These are phyloP conservation scores for Pseudocercospora fuligena DNA, from an alignment of 2,329 filamentous ascomycete genomes.

Conservation along the genomic window DNA sequence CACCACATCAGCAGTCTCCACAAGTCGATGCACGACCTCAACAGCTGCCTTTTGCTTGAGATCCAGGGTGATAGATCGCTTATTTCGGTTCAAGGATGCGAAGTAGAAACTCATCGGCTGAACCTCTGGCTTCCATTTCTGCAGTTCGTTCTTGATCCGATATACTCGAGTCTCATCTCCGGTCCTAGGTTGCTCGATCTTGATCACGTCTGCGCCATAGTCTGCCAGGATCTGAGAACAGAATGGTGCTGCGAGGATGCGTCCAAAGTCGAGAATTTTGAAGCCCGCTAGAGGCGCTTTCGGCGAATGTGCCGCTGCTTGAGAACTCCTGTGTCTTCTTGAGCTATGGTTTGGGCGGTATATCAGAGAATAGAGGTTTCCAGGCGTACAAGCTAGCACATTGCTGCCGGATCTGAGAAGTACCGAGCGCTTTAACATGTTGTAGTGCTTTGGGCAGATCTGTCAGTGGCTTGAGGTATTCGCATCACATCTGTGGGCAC, in stretches of 20 bases:
- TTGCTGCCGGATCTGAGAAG: background rate
- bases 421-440: background rate
- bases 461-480: background rate
- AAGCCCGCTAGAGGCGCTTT: constrained; percentile 30
- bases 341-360: background rate
- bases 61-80: constrained; percentile 44
- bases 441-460: background rate
- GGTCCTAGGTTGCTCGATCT: constrained; percentile 44
- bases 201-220: constrained; percentile 49
- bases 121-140: constrained; percentile 33
- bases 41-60: constrained; percentile 43
- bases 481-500: background rate
- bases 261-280: constrained; percentile 34
- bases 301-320: background rate
- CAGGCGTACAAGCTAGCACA: background rate
- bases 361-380: background rate
- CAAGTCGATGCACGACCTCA: constrained; percentile 40
- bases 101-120: constrained; percentile 49
- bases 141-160: background rate
- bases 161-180: constrained; percentile 33
- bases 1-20: constrained; percentile 42
- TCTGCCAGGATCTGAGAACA: constrained; percentile 48
- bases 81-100: constrained; percentile 49
- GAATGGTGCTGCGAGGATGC: constrained; percentile 34
- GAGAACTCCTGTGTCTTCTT: background rate